Conservation (phyloP, 129 eudicot genomes). For the Pulicaria dysenterica region DNA sequence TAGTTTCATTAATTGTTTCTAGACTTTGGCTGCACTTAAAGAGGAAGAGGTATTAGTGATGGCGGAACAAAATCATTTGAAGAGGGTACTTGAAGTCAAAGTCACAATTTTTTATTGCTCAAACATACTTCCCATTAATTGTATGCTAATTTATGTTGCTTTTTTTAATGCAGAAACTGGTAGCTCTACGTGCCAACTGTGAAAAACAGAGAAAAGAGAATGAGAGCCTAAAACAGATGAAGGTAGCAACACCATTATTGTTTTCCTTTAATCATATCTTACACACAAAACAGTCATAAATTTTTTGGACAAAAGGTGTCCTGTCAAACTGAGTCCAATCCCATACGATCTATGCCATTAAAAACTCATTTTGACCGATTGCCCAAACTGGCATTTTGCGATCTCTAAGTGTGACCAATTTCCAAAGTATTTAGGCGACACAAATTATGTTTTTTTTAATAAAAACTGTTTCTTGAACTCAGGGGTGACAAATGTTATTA, state of each 20-base stretch:
- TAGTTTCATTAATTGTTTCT: background rate
- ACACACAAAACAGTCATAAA: too few relatives aligned
- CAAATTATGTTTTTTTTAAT: too few relatives aligned
- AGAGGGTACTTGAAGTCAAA: slow-evolving; percentile 30
- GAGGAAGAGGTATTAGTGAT: slow-evolving; percentile 37
- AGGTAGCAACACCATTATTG: slow-evolving; percentile 21
- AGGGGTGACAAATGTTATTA: background rate
- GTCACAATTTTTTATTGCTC: background rate
- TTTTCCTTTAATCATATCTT: background rate
- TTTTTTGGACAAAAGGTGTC: too few relatives aligned
- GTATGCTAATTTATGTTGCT: slow-evolving; percentile 18
- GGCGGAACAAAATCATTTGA: slow-evolving; percentile 40
- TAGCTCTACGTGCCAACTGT: slow-evolving; percentile 27
- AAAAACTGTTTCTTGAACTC: too few relatives aligned
- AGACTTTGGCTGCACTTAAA: slow-evolving; percentile 46
- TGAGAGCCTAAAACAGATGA: slow-evolving; percentile 35
- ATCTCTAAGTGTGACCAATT: too few relatives aligned
- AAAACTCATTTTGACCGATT: too few relatives aligned
- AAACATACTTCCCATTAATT: slow-evolving; percentile 12
- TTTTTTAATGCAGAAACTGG: slow-evolving; percentile 33
- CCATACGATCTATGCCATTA: too few relatives aligned
- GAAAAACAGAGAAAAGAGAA: slow-evolving; percentile 40
- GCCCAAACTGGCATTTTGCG: too few relatives aligned
- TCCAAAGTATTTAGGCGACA: too few relatives aligned
- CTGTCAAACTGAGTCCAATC: too few relatives aligned